phyloP scores from a whole-genome alignment of 176 grass and related monocot species.

The Zizania latifolia region DNA sequence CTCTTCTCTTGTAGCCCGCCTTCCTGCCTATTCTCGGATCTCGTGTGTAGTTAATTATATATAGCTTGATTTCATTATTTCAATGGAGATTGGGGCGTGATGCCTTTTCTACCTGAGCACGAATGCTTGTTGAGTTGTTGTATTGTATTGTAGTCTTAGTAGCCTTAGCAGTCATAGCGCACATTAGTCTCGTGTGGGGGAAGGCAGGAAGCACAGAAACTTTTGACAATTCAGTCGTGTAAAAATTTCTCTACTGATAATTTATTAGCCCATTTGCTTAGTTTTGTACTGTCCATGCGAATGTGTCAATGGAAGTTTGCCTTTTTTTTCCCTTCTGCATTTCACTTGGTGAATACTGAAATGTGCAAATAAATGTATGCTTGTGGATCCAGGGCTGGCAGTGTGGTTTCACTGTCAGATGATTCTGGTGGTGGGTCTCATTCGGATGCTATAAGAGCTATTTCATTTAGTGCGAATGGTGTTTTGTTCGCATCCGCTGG shows the following conservation, averaged over 20 bases:
- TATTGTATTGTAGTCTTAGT: background rate
- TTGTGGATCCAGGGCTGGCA: conserved; percentile 36
- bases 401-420: conserved; percentile 39
- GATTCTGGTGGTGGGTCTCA: conserved; percentile 44
- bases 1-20: background rate
- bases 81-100: background rate
- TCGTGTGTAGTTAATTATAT: background rate
- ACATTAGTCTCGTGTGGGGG: background rate
- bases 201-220: background rate
- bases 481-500: conserved; percentile 66
- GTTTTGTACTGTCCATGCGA: background rate
- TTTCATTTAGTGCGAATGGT: conserved; percentile 51
- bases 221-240: background rate
- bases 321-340: background rate
- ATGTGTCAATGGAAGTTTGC: background rate
- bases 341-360: background rate
- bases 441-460: conserved; percentile 67
- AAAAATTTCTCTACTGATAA: background rate
- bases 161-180: too few relatives aligned
- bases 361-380: background rate
- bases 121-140: background rate
- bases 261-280: background rate
- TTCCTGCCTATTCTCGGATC: background rate
- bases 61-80: background rate
- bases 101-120: background rate